Evolutionary conservation across 345 rosid species (phyloP), one percentile per base, ranked within the genome.

Genomic region (Pistacia vera): DNA sequence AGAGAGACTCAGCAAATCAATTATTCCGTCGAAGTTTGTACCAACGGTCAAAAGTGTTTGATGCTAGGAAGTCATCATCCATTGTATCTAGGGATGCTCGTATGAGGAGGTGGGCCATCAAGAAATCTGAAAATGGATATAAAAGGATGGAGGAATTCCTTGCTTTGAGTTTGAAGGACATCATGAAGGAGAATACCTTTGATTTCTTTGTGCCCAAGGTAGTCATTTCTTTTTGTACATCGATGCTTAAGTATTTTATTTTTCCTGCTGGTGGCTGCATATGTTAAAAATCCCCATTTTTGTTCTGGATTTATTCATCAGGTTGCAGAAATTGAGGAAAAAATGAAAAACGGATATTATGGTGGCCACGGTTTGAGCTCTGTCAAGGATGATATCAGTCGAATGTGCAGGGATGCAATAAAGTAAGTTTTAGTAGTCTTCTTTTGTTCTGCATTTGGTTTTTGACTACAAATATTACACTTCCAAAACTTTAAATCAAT

Each of bases 381-480:
- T 82, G 97, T 94, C 73, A 94, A 88, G 88, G 97, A 94, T 79
- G 99, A 97, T 85, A 94, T 97, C 82, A 83, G 97, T 82, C 90
- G 94, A 78, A 94, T 97, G 93, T 94, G 99, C 88, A 88, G 96
- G 85, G 99, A 97, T 85, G 99, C 99, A 64, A 90, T 94, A 68
- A 97, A 94, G 99, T 94, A 92, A 83, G 91, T 64, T 75, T 38
- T 66, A 70, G 56, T 75, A 20, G 72, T 52, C 20, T 30, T 30
- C 64, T 22, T 46, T 51, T 54, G 28, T 14, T 36, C 17, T 78
- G 68, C 36, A 30, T 75, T 54, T 62, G 57, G 44, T 52, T 11
- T 3, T 72, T 52, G 44, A 9, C 10, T 30, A 41, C 38, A 71
- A 44, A 72, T 68, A 68, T 62, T 49, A 60, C 0, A 22, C 56